Base-by-base conservation (phyloP, 306 rosid genomes). In the Astragalus membranaceus region DNA sequence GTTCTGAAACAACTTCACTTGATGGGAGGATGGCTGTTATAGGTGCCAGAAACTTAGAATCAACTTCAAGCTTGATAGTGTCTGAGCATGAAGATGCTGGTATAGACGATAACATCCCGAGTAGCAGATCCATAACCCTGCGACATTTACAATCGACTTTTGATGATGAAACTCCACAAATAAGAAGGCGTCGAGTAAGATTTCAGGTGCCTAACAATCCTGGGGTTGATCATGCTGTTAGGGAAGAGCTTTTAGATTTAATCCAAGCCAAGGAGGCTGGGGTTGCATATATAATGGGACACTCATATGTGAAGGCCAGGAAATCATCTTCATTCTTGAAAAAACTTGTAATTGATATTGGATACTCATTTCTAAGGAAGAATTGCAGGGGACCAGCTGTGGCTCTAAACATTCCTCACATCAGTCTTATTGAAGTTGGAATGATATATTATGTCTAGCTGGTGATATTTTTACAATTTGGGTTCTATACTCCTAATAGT, bases 381-480 rank as follows among this genome's bases (percentile, higher is more conserved):
- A 91, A 91, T 77, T 91, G 95, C 75, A 72, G 96, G 80, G 88
- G 89, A 10, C 91, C 91, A 0, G 78, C 88, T 15, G 91, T 85
- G 78, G 91, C 97, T 14, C 97, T 91, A 26, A 88, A 88, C 81
- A 88, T 91, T 78, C 95, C 97, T 64, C 96, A 91, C 73, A 88
- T 83, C 71, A 88, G 96, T 82, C 89, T 88, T 2, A 81, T 91
- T 49, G 96, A 91, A 85, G 96, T 91, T 66, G 92, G 97, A 53
- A 91, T 91, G 96, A 91, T 88, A 81, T 88, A 91, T 81, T 84
- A 91, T 76, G 97, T 91, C 37, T 91, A 87, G 87, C 17, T 64
- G 56, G 44, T 61, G n/a, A 46, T 30, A 32, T 13, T 47, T 20
- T 66, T 30, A 32, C 13, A n/a, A 66, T 66, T 47, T 10, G 33